Base-by-base conservation (phyloP, 2,329 filamentous ascomycete species). In the Aureobasidium vineae region DNA sequence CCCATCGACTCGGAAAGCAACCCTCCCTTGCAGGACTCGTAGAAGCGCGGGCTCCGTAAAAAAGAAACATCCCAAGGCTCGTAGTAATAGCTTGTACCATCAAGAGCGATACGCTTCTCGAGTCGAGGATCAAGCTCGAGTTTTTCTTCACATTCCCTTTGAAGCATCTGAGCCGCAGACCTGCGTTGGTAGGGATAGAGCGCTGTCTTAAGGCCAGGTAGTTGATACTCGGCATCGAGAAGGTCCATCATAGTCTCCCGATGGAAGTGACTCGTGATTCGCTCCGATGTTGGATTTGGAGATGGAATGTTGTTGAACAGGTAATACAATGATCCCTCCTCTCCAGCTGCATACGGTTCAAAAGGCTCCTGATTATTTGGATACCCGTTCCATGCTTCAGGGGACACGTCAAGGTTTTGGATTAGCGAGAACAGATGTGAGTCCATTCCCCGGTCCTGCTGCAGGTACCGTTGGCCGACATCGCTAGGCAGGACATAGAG, bases 1-100 rank as follows among this genome's bases (percentile, higher is more conserved):
- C 89, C 89, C 90, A 93, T 93, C 2, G 90, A 88, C 73, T 95
- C 91, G 0, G 90, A 90, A 16, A 92, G 79, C 16, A 94, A 89
- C 2, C 92, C 94, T 40, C 93, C 92, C 67, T 84, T 83, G 5
- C 88, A 84, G 31, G 86, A 84, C 52, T 95, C 91, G 71, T 94
- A 97, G 67, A 85, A 85, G 2, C 84, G 83, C 13, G 90, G 88
- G n/a, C 89, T 85, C 41, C 81, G 81, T 0, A 90, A 75, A 56
- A 92, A 83, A 0, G 81, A 80, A 0, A 86, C 85, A 19, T 86
- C 83, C 52, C 88, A 84, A 5, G 84, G 80, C 68, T 93, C 89
- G 70, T 88, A 89, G 73, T 90, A 96, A 80, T 88, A 97, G 0
- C 72, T 71, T 0, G 77, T 74, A 0, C 87, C 89, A 4, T 82